These are phyloP conservation scores for Ormosia semicastrata DNA, from an alignment of 306 rosid species.

Conservation along the genomic window DNA sequence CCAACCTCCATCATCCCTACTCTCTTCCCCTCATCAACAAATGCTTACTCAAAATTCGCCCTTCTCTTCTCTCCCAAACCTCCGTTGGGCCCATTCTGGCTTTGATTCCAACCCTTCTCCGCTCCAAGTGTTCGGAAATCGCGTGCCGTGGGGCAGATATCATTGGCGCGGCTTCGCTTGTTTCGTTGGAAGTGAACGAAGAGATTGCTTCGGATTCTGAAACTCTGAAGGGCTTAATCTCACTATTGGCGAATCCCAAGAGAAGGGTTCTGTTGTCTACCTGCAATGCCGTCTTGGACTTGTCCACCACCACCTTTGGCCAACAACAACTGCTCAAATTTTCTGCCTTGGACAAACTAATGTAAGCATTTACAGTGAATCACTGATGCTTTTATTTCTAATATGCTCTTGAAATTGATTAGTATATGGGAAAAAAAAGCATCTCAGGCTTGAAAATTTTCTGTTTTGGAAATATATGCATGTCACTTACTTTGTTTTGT, in stretches of 20 bases:
- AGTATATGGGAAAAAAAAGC: too few species aligned
- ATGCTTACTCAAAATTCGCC: slow-evolving; percentile 50
- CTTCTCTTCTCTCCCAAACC: slow-evolving; percentile 31
- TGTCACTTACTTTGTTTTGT: background rate
- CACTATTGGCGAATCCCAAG: slow-evolving; percentile 35
- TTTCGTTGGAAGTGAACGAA: slow-evolving; percentile 55
- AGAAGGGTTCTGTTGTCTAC: slow-evolving; percentile 46
- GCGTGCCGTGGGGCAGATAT: slow-evolving; percentile 40
- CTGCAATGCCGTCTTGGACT: slow-evolving; percentile 73
- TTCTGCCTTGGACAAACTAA: slow-evolving; percentile 50
- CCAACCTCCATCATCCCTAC: slow-evolving; percentile 20
- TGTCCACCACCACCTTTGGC: slow-evolving; percentile 50
- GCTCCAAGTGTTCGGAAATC: slow-evolving; percentile 30
- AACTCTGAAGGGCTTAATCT: slow-evolving; percentile 47
- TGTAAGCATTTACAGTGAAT: slow-evolving; percentile 44
- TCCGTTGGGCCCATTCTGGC: slow-evolving; percentile 45
- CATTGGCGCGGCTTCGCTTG: slow-evolving; percentile 59
- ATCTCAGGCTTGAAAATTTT: too few species aligned
- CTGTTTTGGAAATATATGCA: background rate
- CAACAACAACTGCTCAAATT: slow-evolving; percentile 45
- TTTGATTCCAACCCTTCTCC: slow-evolving; percentile 61
- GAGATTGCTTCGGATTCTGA: slow-evolving; percentile 55
- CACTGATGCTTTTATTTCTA: background rate
- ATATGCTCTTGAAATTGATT: background rate
- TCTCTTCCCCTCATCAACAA: slow-evolving; percentile 44